Conservation (phyloP, 148 eudicot genomes). For the Persicaria maculosa region DNA sequence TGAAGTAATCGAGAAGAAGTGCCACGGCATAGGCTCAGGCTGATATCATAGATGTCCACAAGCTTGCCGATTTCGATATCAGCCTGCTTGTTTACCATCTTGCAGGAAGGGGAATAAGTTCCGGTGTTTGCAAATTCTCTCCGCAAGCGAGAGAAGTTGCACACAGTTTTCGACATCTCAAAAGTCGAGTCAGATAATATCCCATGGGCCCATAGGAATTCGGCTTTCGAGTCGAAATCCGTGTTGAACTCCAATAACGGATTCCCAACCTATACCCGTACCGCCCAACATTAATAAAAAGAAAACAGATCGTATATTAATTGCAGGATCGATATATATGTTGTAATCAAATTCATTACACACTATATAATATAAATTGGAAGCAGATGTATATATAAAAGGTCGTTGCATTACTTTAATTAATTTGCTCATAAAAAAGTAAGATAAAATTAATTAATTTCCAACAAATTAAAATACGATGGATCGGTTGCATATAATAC, state of each 20-base stretch:
- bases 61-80: slow-evolving; percentile 2
- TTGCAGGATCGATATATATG: too few relatives aligned
- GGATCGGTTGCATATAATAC: neutral
- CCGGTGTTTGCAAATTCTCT: slow-evolving; percentile 29
- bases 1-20: too few relatives aligned
- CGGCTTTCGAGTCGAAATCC: slow-evolving; percentile 52
- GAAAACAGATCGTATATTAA: too few relatives aligned
- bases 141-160: slow-evolving; percentile 58
- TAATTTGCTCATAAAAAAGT: too few relatives aligned
- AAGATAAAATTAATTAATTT: too few relatives aligned
- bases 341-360: too few relatives aligned
- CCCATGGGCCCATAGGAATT: slow-evolving; percentile 72
- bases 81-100: neutral
- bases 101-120: slow-evolving; percentile 31
- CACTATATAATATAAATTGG: too few relatives aligned
- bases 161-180: slow-evolving; percentile 26
- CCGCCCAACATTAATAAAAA: neutral
- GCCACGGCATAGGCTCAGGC: too few relatives aligned
- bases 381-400: too few relatives aligned
- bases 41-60: neutral
- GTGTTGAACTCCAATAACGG: slow-evolving; percentile 66
- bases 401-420: too few relatives aligned
- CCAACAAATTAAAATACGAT: too few relatives aligned
- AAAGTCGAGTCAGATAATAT: slow-evolving; percentile 58
- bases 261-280: slow-evolving; percentile 47